Evolutionary conservation across 495 filamentous ascomycete genomes (phyloP).

Genomic region (Trichoderma gamsii): DNA sequence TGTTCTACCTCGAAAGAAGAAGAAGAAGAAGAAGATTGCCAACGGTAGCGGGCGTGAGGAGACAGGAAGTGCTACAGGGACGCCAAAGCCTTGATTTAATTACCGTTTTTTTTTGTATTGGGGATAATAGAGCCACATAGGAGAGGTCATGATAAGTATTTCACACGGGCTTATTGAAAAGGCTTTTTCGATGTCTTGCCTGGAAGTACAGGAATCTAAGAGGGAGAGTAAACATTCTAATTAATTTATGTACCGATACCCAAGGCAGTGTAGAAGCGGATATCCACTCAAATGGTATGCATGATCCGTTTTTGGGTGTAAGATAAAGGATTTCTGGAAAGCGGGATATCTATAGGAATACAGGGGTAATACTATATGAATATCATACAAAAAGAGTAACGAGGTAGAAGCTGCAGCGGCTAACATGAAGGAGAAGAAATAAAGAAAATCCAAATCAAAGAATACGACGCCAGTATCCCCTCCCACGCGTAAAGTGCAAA

Average conservation of each 20-base stretch:
- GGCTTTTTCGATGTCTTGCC: neutral
- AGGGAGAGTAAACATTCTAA: neutral
- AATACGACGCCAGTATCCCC: neutral
- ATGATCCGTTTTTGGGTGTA: neutral
- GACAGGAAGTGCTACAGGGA: slow-evolving; percentile 37
- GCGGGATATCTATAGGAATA: slow-evolving; percentile 9
- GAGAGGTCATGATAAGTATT: neutral
- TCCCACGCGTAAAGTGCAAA: neutral
- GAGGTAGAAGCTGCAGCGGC: neutral
- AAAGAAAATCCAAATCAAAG: neutral
- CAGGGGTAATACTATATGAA: neutral
- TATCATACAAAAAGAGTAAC: neutral
- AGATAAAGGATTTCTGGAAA: neutral
- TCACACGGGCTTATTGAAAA: neutral
- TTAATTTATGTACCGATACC: neutral
- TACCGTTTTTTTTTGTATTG: neutral
- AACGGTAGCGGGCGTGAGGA: slow-evolving; percentile 33
- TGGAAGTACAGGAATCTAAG: neutral
- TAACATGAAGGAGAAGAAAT: neutral
- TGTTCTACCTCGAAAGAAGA: slow-evolving; percentile 66
- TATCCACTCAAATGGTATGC: neutral
- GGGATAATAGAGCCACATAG: neutral
- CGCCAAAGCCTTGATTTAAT: slow-evolving; percentile 22
- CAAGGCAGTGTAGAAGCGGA: neutral
- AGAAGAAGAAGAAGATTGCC: slow-evolving; percentile 56